Evolutionary conservation across 331 rosid species (phyloP), one percentile per base, ranked within the genome.

Genomic region (Malus hybrid): DNA sequence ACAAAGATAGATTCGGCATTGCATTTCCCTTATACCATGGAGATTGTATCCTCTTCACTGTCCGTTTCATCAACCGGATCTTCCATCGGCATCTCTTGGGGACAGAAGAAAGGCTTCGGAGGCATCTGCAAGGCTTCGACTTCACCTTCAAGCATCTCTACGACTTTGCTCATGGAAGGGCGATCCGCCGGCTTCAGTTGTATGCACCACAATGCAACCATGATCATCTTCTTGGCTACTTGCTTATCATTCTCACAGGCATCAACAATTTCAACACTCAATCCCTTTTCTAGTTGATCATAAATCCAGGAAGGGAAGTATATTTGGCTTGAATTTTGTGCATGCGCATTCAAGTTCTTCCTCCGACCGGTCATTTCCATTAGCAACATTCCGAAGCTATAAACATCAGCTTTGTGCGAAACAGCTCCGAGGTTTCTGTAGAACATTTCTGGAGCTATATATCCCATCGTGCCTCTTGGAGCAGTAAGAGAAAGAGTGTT

Each of bases 191-290:
- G 31, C 36, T 5, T 56, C 20, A 67, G 12, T 15, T 67, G 65
- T 66, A 76, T 76, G 73, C 80, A 76, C 36, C 73, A 34, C 67
- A 76, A 36, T 10, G 66, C 74, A 54, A 76, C 80, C 59, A 56
- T 56, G 19, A 66, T 7, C 80, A 76, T 76, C 67, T 76, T 67
- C 55, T 55, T 76, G 64, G 67, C 80, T 66, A 33, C 12, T 67
- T 39, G 27, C 18, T 10, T 44, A 5, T 76, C 73, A 3, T 67
- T 0, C 27, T 76, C 73, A 24, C 34, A 33, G 1, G 36, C 66
- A 66, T 20, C 67, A 27, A 7, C 73, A 16, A 66, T 34, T 9
- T 65, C 79, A 31, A 24, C 18, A 16, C 3, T 14, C 34, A 10
- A 14, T 66, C 71, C 73, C 12, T 33, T 76, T 14, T 65, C 73